These are phyloP conservation scores for Saposhnikovia divaricata DNA, from an alignment of 129 eudicot species.

Conservation along the genomic window DNA sequence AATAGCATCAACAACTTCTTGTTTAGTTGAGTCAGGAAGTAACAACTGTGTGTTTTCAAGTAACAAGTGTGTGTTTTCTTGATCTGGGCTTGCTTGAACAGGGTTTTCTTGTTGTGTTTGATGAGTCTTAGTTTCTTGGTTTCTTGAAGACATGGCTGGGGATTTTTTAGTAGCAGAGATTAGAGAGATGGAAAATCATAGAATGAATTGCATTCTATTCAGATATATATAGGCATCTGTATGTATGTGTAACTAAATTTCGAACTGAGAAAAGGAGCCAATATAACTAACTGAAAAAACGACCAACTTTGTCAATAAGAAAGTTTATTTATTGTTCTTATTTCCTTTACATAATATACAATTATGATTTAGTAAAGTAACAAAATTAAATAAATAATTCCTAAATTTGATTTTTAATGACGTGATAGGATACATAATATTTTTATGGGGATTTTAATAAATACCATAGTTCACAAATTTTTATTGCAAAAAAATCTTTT, in stretches of 20 bases:
- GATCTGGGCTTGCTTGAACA: background rate
- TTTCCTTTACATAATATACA: no score
- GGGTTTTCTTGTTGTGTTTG: background rate
- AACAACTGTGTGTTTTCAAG: background rate
- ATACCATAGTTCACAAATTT: no score
- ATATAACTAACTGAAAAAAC: background rate
- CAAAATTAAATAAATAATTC: no score
- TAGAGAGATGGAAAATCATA: background rate
- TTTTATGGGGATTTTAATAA: no score
- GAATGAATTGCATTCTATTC: background rate
- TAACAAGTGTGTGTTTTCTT: background rate
- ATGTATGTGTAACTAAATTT: background rate
- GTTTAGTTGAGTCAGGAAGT: no score
- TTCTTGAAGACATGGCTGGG: background rate
- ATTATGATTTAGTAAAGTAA: no score
- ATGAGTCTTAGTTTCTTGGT: background rate
- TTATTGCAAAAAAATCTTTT: no score
- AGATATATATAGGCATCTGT: background rate
- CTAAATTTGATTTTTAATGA: no score
- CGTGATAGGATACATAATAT: no score
- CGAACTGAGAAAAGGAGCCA: background rate
- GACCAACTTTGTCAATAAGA: no score
- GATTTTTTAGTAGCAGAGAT: background rate
- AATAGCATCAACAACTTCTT: background rate
- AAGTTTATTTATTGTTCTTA: no score